Base-by-base conservation (phyloP, 2,329 filamentous ascomycete species). In the Colletotrichum chlorophyti region DNA sequence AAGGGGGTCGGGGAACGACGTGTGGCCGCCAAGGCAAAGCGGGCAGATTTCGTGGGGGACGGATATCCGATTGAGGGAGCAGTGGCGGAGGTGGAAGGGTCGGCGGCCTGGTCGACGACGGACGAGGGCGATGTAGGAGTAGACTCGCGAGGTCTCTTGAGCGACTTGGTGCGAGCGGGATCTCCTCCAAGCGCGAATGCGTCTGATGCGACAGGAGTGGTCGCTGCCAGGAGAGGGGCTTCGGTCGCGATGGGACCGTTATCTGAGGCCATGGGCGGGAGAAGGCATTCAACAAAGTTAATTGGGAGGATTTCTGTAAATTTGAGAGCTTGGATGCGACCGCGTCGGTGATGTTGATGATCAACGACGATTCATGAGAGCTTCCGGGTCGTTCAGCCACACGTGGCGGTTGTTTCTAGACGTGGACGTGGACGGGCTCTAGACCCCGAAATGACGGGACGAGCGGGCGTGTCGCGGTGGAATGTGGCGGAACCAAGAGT, bases 31-130 rank as follows among this genome's bases (percentile, higher is more conserved):
- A 79, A 64, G 42, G 76, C 78, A 19, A 84, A 72, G 24, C 82
- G 80, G 52, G 82, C 81, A 45, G 81, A 74, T 68, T 86, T 85
- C 48, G 79, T 75, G 5, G 83, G 83, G 23, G 83, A 84, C 15
- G 49, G 72, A 67, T 63, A 51, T 19, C 49, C 53, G 60, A 37
- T 58, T 29, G 19, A 43, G 23, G 41, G 29, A 17, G 42, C 31
- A 42, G 46, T 35, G 23, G 52, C 47, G 23, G 50, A 37, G 15
- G 41, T 54, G 31, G 47, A 47, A 43, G 27, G 31, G 31, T 58
- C 61, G 48, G 31, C 50, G 12, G 51, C 12, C n/a, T 65, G 47
- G 7, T 66, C 64, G 58, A 70, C 60, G 15, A 65, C 67, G 35
- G 69, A 70, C 8, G 65, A 69, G 24, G 72, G 72, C 43, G 72